Base-by-base conservation (phyloP, 2,329 filamentous ascomycete species). In the Sordariomycetes sp. region DNA sequence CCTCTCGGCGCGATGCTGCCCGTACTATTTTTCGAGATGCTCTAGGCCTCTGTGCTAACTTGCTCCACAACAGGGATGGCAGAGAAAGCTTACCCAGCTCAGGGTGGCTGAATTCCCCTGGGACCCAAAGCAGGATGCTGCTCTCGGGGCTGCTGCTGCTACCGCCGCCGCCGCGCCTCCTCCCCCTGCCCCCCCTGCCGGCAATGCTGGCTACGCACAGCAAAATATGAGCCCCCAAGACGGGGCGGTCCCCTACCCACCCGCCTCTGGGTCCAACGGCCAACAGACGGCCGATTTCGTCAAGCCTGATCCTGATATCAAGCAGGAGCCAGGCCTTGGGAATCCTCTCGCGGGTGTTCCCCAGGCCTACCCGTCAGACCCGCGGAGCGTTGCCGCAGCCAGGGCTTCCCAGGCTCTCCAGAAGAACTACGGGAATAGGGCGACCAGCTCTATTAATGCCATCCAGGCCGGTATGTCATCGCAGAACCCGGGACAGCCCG, bases 21-120 rank as follows among this genome's bases (percentile, higher is more conserved):
- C 18, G 40, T 18, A n/a, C 5, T 18, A 16, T 18, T 46, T n/a
- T n/a, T 46, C 6, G 18, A 50, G 22, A 50, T 14, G n/a, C 20
- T 22, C n/a, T 22, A 12, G 11, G 8, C n/a, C 20, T 11, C n/a
- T 12, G n/a, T 32, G 35, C 37, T 55, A 32, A 52, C 54, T 7
- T 35, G 5, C 18, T 55, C 8, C 60, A 62, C 50, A 58, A 53
- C 66, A 97, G 92, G 89, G 87, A 75, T 99, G 94, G 94, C 92
- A 97, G 78, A 80, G 86, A 66, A 97, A 95, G 73, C 80, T 99
- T 40, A 88, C 92, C 1, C 84, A 85, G 64, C 85, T 95, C 63
- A 85, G 88, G 64, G 87, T 97, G 61, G 94, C 94, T 60, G 78
- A 83, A 59, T 97, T 97, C 70, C 93, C 94, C 12, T 99, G 94